Evolutionary conservation across 208 protist species (phyloP).

Genomic region (Vickermania spadyakhi): DNA sequence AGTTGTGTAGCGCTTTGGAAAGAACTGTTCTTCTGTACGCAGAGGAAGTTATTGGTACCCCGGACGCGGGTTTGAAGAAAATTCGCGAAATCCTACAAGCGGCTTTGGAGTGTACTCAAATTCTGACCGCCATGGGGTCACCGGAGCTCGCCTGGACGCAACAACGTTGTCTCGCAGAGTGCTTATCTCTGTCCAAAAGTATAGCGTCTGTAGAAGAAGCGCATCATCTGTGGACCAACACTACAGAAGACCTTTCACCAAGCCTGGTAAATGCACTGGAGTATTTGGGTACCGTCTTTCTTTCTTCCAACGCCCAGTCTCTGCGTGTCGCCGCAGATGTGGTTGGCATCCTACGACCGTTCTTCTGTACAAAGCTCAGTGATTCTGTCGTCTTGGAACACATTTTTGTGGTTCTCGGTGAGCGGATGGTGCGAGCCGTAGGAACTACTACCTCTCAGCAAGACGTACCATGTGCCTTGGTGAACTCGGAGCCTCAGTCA

Average conservation of each 20-base stretch:
- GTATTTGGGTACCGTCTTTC: background rate
- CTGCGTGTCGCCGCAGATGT: background rate
- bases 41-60: background rate
- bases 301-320: background rate
- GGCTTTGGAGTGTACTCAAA: background rate
- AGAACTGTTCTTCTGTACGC: constrained; percentile 11
- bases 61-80: background rate
- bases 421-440: background rate
- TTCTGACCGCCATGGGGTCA: background rate
- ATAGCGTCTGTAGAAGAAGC: background rate
- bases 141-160: background rate
- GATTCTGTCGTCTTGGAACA: background rate
- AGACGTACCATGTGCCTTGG: background rate
- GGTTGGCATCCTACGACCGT: background rate
- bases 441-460: background rate
- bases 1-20: constrained; percentile 32
- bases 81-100: background rate
- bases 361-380: background rate
- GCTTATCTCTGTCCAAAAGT: background rate
- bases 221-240: background rate
- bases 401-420: background rate
- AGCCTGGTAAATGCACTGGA: background rate
- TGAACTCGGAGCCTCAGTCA: background rate
- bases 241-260: background rate
- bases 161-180: background rate